These are phyloP conservation scores for Psophocarpus tetragonolobus DNA, from an alignment of 306 rosid genomes.

Conservation along the genomic window DNA sequence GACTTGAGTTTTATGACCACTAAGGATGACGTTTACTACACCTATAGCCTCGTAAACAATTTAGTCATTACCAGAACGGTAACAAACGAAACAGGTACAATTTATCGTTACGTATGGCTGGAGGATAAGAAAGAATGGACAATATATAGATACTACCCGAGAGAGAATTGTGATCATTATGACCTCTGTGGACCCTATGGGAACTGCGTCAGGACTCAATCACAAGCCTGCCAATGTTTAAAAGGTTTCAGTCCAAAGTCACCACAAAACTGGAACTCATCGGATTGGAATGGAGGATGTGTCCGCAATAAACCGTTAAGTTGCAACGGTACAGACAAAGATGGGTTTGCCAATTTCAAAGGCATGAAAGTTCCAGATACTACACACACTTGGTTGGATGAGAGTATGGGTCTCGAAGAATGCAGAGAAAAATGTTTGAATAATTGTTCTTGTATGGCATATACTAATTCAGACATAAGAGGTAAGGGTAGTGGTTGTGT, in stretches of 20 bases:
- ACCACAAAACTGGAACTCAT: not conserved
- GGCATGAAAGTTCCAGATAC: conserved; percentile 62
- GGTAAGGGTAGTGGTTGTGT: conserved; percentile 66
- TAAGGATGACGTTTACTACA: not conserved
- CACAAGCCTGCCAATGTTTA: conserved; percentile 37
- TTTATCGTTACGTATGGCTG: not conserved
- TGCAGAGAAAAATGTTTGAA: conserved; percentile 58
- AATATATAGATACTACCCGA: not conserved
- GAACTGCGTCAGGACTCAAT: not conserved
- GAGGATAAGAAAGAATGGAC: not conserved
- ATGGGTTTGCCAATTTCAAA: conserved; percentile 26
- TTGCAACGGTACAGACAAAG: conserved; percentile 24
- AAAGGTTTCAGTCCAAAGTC: conserved; percentile 38
- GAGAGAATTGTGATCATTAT: conserved; percentile 24
- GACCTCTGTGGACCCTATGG: conserved; percentile 42
- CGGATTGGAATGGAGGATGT: conserved; percentile 35
- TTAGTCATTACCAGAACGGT: not conserved
- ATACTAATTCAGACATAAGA: conserved; percentile 58
- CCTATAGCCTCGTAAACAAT: not conserved
- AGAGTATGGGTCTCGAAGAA: conserved; percentile 38
- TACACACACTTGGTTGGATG: conserved; percentile 45
- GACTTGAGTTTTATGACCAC: not conserved
- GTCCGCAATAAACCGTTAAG: not conserved
- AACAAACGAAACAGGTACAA: not conserved
- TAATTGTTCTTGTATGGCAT: conserved; percentile 69